These are phyloP conservation scores for Aspergillus brasiliensis DNA, from an alignment of 2,329 filamentous ascomycete genomes.

Conservation along the genomic window DNA sequence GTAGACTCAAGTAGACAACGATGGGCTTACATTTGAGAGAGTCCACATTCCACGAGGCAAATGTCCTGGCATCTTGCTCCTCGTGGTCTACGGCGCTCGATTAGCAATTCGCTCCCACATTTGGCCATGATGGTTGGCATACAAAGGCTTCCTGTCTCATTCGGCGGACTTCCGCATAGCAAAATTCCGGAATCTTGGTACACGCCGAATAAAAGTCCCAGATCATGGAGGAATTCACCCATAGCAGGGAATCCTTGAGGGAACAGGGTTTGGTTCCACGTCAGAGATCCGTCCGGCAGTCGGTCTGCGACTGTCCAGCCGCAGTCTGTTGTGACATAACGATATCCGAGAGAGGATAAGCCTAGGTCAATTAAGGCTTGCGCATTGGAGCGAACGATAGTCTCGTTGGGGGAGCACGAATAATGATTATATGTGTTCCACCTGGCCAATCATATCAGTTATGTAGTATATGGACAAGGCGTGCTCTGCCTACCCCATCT, in stretches of 20 bases:
- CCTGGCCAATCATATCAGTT: constrained; percentile 24
- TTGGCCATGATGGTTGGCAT: constrained; percentile 14
- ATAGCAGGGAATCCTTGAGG: constrained; percentile 47
- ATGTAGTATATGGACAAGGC: background rate
- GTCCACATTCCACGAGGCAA: constrained; percentile 41
- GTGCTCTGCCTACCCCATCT: constrained; percentile 29
- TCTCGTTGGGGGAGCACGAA: constrained; percentile 52
- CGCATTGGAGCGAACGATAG: constrained; percentile 55
- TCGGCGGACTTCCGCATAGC: constrained; percentile 38
- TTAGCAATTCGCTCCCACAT: background rate
- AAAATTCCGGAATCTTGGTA: constrained; percentile 48
- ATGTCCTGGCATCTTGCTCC: constrained; percentile 44
- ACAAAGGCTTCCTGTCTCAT: constrained; percentile 42
- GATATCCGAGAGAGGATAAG: constrained; percentile 57
- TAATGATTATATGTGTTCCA: constrained; percentile 65
- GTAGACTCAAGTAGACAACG: too few relatives aligned
- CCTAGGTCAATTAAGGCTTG: constrained; percentile 57
- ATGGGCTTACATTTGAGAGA: constrained; percentile 52
- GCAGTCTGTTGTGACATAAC: constrained; percentile 60
- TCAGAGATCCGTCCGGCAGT: constrained; percentile 41
- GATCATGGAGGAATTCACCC: constrained; percentile 41
- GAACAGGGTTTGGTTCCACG: constrained; percentile 47
- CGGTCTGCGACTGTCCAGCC: constrained; percentile 55
- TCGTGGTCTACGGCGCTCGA: constrained; percentile 40
- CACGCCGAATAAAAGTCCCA: constrained; percentile 48